Evolutionary conservation across 768 basidiomycete genomes (phyloP).

Genomic region (Saitozyma sp.): DNA sequence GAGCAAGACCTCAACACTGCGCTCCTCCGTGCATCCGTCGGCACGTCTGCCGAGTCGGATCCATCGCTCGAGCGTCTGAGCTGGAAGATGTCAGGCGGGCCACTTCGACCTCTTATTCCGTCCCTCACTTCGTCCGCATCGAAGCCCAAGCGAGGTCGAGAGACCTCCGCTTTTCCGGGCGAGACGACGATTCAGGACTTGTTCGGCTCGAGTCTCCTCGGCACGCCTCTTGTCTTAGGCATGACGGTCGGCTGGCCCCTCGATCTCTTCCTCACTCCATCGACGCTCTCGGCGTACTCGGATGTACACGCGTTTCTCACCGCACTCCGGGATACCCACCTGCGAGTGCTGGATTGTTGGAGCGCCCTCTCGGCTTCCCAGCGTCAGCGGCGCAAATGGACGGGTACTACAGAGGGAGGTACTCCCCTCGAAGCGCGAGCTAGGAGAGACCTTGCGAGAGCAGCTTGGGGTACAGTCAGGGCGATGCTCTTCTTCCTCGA

Average conservation of each 20-base stretch:
- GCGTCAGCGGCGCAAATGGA: conserved; percentile 79
- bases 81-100: conserved; percentile 77
- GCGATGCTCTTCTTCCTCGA: conserved; percentile 93
- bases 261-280: conserved; percentile 78
- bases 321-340: conserved; percentile 79
- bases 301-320: conserved; percentile 79
- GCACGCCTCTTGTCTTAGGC: conserved; percentile 69
- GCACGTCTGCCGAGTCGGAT: conserved; percentile 84
- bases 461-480: conserved; percentile 81
- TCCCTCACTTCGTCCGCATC: conserved; percentile 55
- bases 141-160: conserved; percentile 2
- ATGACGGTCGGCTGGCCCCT: conserved; percentile 82
- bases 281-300: conserved; percentile 72
- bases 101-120: conserved; percentile 76
- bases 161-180: neutral
- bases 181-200: conserved; percentile 41
- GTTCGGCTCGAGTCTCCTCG: conserved; percentile 68
- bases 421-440: conserved; percentile 65
- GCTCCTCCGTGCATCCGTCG: conserved; percentile 79
- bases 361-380: conserved; percentile 80
- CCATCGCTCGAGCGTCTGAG: conserved; percentile 69
- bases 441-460: conserved; percentile 67
- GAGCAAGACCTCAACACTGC: conserved; percentile 88
- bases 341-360: conserved; percentile 78
- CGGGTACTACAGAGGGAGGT: conserved; percentile 81